Conservation (phyloP, 768 basidiomycete genomes). For the Lactifluus pinguis region DNA sequence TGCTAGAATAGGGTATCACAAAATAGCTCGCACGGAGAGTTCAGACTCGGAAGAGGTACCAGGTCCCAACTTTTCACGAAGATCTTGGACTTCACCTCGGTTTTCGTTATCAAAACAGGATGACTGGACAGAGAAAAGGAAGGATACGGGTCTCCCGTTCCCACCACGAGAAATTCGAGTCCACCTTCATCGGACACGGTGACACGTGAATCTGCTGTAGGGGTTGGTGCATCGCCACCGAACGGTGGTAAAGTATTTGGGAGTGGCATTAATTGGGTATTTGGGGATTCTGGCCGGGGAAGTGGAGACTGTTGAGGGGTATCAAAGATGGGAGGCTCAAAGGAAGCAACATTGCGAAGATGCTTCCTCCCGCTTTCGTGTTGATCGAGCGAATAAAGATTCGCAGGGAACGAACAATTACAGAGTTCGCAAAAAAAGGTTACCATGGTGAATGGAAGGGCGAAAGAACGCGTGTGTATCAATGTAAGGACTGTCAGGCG, state of each 20-base stretch:
- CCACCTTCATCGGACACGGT: constrained; percentile 3
- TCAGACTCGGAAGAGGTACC: not conserved
- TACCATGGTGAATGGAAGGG: not conserved
- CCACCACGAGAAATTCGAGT: not conserved
- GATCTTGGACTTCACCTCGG: not conserved
- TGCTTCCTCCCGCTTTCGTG: constrained; percentile 1
- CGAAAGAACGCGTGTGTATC: not conserved
- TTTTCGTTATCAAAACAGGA: not conserved
- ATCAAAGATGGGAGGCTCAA: not conserved
- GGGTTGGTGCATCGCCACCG: too few relatives aligned
- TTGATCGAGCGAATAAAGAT: not conserved
- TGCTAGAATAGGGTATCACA: not conserved
- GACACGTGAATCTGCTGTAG: not conserved
- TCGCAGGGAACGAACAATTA: constrained; percentile 1
- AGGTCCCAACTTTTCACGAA: not conserved
- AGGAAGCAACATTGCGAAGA: not conserved
- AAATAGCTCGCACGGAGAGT: not conserved
- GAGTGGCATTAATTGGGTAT: not conserved
- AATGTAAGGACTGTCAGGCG: too few relatives aligned
- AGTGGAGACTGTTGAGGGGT: not conserved
- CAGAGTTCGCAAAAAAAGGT: constrained; percentile 20
- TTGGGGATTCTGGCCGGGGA: not conserved
- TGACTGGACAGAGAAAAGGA: not conserved
- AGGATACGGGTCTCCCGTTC: not conserved
- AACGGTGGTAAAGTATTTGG: not conserved